Conservation (phyloP, 2,329 filamentous ascomycete species). For the Metarhizium rileyi region DNA sequence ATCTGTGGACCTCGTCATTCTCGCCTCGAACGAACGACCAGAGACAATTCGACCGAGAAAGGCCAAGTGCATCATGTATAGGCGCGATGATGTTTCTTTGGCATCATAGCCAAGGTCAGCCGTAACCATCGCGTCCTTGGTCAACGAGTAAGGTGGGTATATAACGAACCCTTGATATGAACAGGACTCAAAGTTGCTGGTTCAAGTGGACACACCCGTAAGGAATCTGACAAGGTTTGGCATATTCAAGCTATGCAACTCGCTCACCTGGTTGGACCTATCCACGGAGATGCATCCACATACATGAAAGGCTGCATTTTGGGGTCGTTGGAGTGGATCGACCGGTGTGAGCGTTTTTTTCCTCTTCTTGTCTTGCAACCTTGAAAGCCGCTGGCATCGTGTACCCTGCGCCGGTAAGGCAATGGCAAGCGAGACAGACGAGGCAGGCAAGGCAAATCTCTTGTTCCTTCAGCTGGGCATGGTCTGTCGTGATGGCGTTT, state of each 20-base stretch:
- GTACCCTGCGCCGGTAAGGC: background rate
- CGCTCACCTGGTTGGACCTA: constrained; percentile 4
- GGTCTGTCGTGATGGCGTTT: background rate
- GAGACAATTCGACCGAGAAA: background rate
- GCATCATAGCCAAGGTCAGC: constrained; percentile 5
- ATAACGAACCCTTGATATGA: constrained; percentile 2
- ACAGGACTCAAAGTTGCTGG: background rate
- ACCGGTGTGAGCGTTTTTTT: constrained; percentile 1
- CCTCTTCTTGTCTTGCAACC: too few species aligned
- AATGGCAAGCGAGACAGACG: background rate
- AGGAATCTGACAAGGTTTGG: background rate
- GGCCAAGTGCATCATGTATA: constrained; percentile 6
- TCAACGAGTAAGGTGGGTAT: constrained; percentile 2
- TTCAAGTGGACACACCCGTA: constrained; percentile 2
- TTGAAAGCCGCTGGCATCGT: background rate
- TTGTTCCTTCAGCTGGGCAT: background rate
- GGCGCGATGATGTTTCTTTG: constrained; percentile 5
- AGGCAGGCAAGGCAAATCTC: background rate
- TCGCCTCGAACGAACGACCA: background rate
- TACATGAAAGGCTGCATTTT: constrained; percentile 5
- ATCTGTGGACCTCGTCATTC: background rate
- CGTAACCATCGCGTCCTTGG: background rate
- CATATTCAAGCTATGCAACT: constrained; percentile 3
- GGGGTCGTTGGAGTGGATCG: constrained; percentile 3
- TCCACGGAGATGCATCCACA: constrained; percentile 6